A percentile compares a stretch with the other conserved stretches of the same genome.
phyloP scores from a whole-genome alignment of 2,329 filamentous ascomycete genomes.

The Xylariomycetidae sp. region DNA sequence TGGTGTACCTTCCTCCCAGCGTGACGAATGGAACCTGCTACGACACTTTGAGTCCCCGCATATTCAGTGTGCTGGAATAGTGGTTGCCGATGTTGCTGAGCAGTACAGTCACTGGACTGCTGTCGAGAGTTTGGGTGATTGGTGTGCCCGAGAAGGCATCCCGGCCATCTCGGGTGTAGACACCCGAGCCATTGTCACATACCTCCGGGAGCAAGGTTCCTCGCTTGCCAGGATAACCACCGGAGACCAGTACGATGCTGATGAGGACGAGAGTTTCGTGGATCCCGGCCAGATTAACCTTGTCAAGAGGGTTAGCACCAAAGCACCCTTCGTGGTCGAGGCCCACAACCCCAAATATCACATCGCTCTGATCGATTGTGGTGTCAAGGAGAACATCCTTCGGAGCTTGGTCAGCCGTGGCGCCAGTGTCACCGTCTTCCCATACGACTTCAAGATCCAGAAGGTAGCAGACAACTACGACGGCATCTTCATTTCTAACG shows the following conservation, averaged over 20 bases:
- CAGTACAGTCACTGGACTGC: slow-evolving; percentile 99
- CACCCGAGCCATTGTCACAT: slow-evolving; percentile 92
- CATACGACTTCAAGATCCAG: slow-evolving; percentile 95
- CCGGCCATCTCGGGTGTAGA: slow-evolving; percentile 96
- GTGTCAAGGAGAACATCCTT: slow-evolving; percentile 99
- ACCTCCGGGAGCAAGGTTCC: slow-evolving; percentile 92
- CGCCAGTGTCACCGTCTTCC: slow-evolving; percentile 89
- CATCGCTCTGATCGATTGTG: slow-evolving; percentile 93
- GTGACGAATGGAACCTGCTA: slow-evolving; percentile 84
- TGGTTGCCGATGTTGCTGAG: slow-evolving; percentile 89
- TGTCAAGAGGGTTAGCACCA: slow-evolving; percentile 94
- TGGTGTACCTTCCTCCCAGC: slow-evolving; percentile 80
- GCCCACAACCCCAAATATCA: slow-evolving; percentile 80
- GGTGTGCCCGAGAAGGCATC: slow-evolving; percentile 94
- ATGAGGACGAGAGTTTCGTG: slow-evolving; percentile 93
- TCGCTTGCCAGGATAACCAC: slow-evolving; percentile 92
- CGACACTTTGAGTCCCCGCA: slow-evolving; percentile 98
- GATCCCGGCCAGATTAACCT: slow-evolving; percentile 97
- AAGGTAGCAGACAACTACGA: slow-evolving; percentile 98
- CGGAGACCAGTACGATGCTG: slow-evolving; percentile 96
- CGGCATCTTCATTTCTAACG: slow-evolving; percentile 98
- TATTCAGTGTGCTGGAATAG: slow-evolving; percentile 92
- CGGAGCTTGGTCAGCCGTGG: slow-evolving; percentile 89
- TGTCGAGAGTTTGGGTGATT: slow-evolving; percentile 85
- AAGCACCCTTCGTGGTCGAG: slow-evolving; percentile 93